Percentiles rank a stretch among this genome's conserved stretches.
Conservation (phyloP, 2,329 filamentous ascomycete species). For the Ascochyta pisi region DNA sequence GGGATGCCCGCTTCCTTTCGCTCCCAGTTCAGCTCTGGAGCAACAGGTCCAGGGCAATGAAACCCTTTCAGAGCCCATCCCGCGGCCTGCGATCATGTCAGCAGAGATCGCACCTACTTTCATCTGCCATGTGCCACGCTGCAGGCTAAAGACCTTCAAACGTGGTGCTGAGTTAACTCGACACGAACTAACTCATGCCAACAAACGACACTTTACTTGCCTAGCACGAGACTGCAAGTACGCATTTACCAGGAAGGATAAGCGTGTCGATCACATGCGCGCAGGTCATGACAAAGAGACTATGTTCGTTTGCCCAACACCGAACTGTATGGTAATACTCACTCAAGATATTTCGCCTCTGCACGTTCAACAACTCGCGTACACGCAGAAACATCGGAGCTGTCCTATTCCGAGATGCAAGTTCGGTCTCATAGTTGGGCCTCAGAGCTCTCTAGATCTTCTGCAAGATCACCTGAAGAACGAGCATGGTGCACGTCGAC, state of each 20-base stretch:
- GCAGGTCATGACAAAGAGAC: slow-evolving; percentile 20
- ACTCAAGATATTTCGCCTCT: slow-evolving; percentile 4
- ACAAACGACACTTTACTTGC: not conserved
- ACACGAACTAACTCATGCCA: slow-evolving; percentile 11
- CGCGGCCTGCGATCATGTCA: too few relatives aligned
- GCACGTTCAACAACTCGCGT: not conserved
- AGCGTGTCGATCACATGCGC: slow-evolving; percentile 22
- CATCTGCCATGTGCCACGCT: not conserved
- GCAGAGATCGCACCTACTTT: too few relatives aligned
- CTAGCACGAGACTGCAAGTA: slow-evolving; percentile 7
- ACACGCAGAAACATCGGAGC: not conserved
- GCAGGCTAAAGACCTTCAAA: slow-evolving; percentile 14
- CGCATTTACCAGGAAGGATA: slow-evolving; percentile 21
- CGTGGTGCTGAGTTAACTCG: slow-evolving; percentile 9
- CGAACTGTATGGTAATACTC: not conserved
- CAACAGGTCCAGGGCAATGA: too few relatives aligned
- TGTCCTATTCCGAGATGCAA: slow-evolving; percentile 16
- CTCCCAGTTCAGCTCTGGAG: too few relatives aligned
- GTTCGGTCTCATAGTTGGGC: not conserved
- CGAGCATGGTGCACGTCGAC: slow-evolving; percentile 12
- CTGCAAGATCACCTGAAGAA: slow-evolving; percentile 11
- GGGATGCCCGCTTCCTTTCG: too few relatives aligned
- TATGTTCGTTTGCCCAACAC: slow-evolving; percentile 8
- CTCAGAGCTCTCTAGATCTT: not conserved
- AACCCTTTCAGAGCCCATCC: too few relatives aligned